Base-by-base conservation (phyloP, 2,329 filamentous ascomycete genomes). In the Colletotrichum siamense region DNA sequence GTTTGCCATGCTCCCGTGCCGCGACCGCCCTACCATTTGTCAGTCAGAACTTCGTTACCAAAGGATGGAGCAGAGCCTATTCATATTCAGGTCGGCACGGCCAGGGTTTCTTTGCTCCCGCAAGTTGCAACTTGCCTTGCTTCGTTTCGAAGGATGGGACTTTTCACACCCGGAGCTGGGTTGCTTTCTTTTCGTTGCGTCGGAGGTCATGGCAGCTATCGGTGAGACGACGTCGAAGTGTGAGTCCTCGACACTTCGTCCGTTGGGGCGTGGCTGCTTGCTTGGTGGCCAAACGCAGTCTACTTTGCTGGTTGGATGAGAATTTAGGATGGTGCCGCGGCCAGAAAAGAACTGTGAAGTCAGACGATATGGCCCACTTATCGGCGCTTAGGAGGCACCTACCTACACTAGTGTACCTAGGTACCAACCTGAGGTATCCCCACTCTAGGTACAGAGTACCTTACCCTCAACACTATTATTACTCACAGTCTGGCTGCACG, bases 1-100 rank as follows among this genome's bases (percentile, higher is more conserved):
- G 92, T 93, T 81, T 90, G 89, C 92, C 92, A 94, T 81, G 88
- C 91, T 13, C 91, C 91, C 74, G 85, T 85, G 72, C 86, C 89
- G 18, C 44, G 57, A 8, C 67, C 72, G 24, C 67, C 72, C 71
- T 75, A 26, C 6, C n/a, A 32, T 10, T 49, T 49, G 9, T 49
- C 44, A n/a, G 44, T 49, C 44, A 49, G 44, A n/a, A 49, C n/a
- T 49, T 10, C n/a, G n/a, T 49, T 49, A 22, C n/a, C n/a, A 49
- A 49, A 6, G n/a, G 10, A 49, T 49, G n/a, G 18, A 49, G 44
- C n/a, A 49, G 44, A 49, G n/a, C 18, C 44, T 22, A 18, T 44
- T 44, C 39, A 49, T 49, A 18, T 44, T 44, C 39, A 49, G 44
- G n/a, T n/a, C n/a, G n/a, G 10, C n/a, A 49, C 10, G 44, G 10